Evolutionary conservation across 306 rosid species (phyloP).

Genomic region (Adenanthera pavonina): DNA sequence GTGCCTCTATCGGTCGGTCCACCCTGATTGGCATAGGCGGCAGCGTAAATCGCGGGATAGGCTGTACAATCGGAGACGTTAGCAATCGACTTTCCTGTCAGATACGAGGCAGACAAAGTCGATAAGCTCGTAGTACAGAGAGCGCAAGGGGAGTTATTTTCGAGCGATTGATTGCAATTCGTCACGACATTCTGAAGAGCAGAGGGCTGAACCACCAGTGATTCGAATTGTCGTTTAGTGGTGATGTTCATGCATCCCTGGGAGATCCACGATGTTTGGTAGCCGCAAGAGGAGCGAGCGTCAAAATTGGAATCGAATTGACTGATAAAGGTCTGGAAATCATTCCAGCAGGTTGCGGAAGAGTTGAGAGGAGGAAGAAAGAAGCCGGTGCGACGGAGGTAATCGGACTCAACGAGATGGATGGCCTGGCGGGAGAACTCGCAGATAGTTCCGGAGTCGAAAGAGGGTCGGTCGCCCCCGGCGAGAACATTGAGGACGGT

Average conservation of each 20-base stretch:
- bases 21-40: slow-evolving; percentile 55
- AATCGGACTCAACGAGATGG: slow-evolving; percentile 65
- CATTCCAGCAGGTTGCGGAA: slow-evolving; percentile 39
- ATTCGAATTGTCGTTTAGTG: slow-evolving; percentile 52
- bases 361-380: slow-evolving; percentile 58
- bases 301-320: slow-evolving; percentile 12
- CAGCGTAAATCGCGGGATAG: slow-evolving; percentile 67
- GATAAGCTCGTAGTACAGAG: slow-evolving; percentile 58
- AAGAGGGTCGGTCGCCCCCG: slow-evolving; percentile 31
- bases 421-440: slow-evolving; percentile 62
- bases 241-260: slow-evolving; percentile 82
- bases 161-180: slow-evolving; percentile 60
- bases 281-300: slow-evolving; percentile 40
- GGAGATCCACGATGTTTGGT: slow-evolving; percentile 50
- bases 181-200: slow-evolving; percentile 14
- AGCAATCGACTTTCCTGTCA: slow-evolving; percentile 51
- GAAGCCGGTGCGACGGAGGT: slow-evolving; percentile 56
- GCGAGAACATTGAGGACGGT: slow-evolving; percentile 55
- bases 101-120: slow-evolving; percentile 28
- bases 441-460: slow-evolving; percentile 44
- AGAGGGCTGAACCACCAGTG: neutral
- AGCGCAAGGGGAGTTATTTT: slow-evolving; percentile 71
- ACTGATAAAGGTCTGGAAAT: slow-evolving; percentile 40
- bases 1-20: slow-evolving; percentile 64
- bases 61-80: slow-evolving; percentile 68